Base-by-base conservation (phyloP, 2,329 filamentous ascomycete species). In the Madurella mycetomatis region DNA sequence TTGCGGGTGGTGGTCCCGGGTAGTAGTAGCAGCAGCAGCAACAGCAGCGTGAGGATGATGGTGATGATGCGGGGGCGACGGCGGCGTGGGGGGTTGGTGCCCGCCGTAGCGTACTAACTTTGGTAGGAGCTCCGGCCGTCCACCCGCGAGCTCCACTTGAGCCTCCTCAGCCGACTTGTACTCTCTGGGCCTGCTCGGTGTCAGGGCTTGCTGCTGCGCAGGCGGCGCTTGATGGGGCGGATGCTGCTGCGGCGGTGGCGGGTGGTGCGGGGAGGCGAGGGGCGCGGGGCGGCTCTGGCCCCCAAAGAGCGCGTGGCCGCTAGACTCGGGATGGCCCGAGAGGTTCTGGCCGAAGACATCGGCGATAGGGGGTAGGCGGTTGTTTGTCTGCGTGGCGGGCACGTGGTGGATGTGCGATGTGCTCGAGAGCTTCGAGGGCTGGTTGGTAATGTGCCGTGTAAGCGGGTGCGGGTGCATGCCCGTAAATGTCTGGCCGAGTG, bases 91-190 rank as follows among this genome's bases (percentile, higher is more conserved):
- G 41, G 92, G 92, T 69, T 96, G 90, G 45, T 94, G 90, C 44
- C 91, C 90, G 40, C 88, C 90, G 69, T 99, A 99, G 72, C 97
- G 94, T 13, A 99, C 90, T 54, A 97, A 84, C 71, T 92, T 94
- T 18, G 94, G 94, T 48, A 96, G 78, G 13, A 97, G 78, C 55
- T 99, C 94, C 54, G 95, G 87, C 54, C 94, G 84, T n/a, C 94
- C 94, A 48, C 90, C 92, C 5, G 92, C 86, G 58, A 99, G 73
- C 60, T 94, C 90, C 54, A 90, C 88, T 56, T 97, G 92, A 2
- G 90, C 94, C 68, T 99, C 94, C 70, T 99, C 94, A 12, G 94
- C 94, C 3, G 92, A 96, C 65, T 91, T 88, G 72, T 95, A 97
- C 67, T 97, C 94, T 54, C 92, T 83, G 11, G 85, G 78, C 56